Evolutionary conservation across 192 early-diverging fungal genomes (phyloP), one percentile per base, ranked within the genome.

Genomic region (Coemansia sp.): DNA sequence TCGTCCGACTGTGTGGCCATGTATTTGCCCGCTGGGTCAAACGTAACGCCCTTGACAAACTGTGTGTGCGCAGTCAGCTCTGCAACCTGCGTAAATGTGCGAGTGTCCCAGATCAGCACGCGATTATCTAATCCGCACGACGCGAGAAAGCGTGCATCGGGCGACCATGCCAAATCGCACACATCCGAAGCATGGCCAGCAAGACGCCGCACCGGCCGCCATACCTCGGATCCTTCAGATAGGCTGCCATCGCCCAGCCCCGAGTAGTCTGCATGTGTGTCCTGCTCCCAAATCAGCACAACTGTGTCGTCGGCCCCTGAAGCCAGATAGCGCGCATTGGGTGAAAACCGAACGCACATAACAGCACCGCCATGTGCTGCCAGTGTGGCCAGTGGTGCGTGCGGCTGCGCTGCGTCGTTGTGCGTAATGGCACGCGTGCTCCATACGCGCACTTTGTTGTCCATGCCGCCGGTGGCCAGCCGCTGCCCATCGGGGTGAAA

Each of bases 41-140:
- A 99, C 1, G 94, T 87, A 5, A 99, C 68, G 10, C 97, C 97
- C 78, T 99, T 99, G 20, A 99, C 97, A 75, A 97, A 96, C 40
- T 91, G 93, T 22, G 74, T 56, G 57, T 95, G 94, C 21, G 77
- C 82, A 47, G 86, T 82, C 22, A 95, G 68, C 49, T 81, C 87
- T 3, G 82, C 81, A 17, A 95, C 57, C 7, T 82, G 75, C 22
- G 89, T 86, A 72, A 95, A 97, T 1, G 90, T 89, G 40, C 59
- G 59, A 19, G 86, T 91, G 69, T 92, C 88, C 95, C 95, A 99
- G 34, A 99, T 88, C 47, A 86, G 85, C 2, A 96, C 82, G 22
- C 74, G 78, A 28, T 86, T 88, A 59, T 99, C 95, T 37, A 96
- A 81, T 28, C 91, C 93, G 71, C 93, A 94, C 2, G 94, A 92